A percentile compares a stretch with the other conserved stretches of the same genome.
Conservation (phyloP, 768 basidiomycete genomes). For the Paxillus ammoniavirescens region DNA sequence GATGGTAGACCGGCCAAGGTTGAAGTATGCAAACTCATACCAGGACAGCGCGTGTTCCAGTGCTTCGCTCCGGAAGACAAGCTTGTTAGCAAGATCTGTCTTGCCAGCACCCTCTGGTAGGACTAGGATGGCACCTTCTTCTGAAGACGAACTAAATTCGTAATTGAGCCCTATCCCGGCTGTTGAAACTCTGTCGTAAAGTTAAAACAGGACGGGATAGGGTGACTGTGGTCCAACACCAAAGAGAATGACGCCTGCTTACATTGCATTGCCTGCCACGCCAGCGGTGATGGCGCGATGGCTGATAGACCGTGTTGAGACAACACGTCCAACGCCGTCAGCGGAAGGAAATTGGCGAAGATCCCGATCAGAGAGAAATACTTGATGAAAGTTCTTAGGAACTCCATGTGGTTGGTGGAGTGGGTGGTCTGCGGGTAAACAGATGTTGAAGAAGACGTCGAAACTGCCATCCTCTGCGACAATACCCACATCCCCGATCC, state of each 20-base stretch:
- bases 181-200: too few species aligned
- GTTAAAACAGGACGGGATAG: neutral
- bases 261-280: too few species aligned
- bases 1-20: conserved; percentile 18
- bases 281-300: too few species aligned
- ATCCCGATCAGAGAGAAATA: conserved; percentile 10
- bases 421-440: conserved; percentile 28
- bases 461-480: conserved; percentile 35
- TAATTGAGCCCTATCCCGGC: neutral
- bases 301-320: too few species aligned
- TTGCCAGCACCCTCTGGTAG: conserved; percentile 34
- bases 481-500: conserved; percentile 41
- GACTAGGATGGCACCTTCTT: conserved; percentile 32
- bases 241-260: neutral
- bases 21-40: conserved; percentile 30
- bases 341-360: neutral
- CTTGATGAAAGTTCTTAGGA: conserved; percentile 28
- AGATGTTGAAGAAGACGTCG: conserved; percentile 39
- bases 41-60: conserved; percentile 26
- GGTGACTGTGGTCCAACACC: too few species aligned
- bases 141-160: conserved; percentile 16
- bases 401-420: conserved; percentile 28
- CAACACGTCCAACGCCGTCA: neutral
- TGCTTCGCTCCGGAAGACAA: conserved; percentile 27
- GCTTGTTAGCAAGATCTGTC: conserved; percentile 25